These are phyloP conservation scores for Leishmania arabica DNA, from an alignment of 208 protist genomes.

Conservation along the genomic window DNA sequence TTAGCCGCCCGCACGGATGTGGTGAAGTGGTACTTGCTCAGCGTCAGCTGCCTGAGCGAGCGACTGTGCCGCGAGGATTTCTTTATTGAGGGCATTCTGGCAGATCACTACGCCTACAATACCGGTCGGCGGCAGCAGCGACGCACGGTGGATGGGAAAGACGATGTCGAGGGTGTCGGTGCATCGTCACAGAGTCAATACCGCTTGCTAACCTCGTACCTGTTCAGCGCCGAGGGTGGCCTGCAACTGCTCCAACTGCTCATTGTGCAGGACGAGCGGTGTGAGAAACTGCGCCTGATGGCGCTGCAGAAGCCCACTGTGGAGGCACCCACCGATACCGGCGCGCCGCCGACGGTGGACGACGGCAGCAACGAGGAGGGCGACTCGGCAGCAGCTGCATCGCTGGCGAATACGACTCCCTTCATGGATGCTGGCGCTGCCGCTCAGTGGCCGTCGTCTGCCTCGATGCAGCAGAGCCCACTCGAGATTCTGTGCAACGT, in stretches of 20 bases:
- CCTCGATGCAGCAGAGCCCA: conserved; percentile 28
- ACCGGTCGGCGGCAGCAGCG: conserved; percentile 13
- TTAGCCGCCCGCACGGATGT: conserved; percentile 5
- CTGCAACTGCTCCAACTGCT: conserved; percentile 59
- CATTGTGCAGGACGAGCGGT: conserved; percentile 17
- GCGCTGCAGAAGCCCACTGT: conserved; percentile 20
- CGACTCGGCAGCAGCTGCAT: not conserved
- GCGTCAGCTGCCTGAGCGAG: conserved; percentile 41
- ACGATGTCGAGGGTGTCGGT: not conserved
- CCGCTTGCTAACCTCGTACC: conserved; percentile 44
- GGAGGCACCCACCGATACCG: conserved; percentile 10
- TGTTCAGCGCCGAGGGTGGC: conserved; percentile 72
- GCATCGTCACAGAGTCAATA: conserved; percentile 20
- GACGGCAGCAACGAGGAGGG: not conserved
- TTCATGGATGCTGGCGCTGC: conserved; percentile 1
- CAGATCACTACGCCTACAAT: conserved; percentile 39
- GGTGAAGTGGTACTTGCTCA: conserved; percentile 42
- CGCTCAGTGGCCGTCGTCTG: conserved; percentile 17
- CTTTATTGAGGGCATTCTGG: conserved; percentile 48
- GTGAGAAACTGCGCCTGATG: conserved; percentile 28
- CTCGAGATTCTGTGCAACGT: conserved; percentile 74
- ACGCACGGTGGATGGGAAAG: not conserved
- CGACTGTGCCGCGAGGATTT: conserved; percentile 34
- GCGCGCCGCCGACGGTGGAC: not conserved
- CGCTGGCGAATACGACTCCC: not conserved